phyloP scores from a whole-genome alignment of 306 rosid species.

The Mimosa pudica region DNA sequence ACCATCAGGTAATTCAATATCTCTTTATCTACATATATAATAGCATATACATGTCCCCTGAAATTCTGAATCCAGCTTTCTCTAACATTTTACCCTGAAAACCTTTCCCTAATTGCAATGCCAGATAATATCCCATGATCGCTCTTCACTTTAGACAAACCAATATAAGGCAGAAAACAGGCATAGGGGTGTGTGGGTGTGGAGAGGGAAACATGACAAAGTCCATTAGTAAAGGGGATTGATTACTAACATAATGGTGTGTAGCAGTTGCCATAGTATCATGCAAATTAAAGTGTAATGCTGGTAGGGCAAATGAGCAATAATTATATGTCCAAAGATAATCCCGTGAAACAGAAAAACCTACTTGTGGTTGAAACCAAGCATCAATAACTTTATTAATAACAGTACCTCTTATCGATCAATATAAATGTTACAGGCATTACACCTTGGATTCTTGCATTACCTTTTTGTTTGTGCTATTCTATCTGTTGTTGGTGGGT shows the following conservation, averaged over 20 bases:
- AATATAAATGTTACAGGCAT: neutral
- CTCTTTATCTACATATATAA: neutral
- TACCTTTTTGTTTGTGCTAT: neutral
- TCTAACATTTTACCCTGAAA: neutral
- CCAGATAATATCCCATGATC: neutral
- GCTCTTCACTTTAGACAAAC: constrained; percentile 34
- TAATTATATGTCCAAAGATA: constrained; percentile 19
- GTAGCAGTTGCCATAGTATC: constrained; percentile 32
- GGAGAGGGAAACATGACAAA: constrained; percentile 18
- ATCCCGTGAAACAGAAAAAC: constrained; percentile 27
- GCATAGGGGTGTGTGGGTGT: neutral
- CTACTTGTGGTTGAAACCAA: constrained; percentile 37
- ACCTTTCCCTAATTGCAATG: neutral
- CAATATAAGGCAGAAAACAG: constrained; percentile 40
- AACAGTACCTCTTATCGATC: neutral
- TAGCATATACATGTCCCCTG: constrained; percentile 1
- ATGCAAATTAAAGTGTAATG: constrained; percentile 12
- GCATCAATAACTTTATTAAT: neutral
- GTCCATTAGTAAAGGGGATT: constrained; percentile 17
- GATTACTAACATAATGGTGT: constrained; percentile 38
- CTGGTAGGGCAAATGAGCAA: constrained; percentile 31
- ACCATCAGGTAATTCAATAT: neutral
- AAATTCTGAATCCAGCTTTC: neutral
- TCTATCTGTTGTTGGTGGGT: constrained; percentile 5
- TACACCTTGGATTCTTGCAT: neutral